phyloP scores from a whole-genome alignment of 2,329 filamentous ascomycete genomes.

The Phoma sp. region DNA sequence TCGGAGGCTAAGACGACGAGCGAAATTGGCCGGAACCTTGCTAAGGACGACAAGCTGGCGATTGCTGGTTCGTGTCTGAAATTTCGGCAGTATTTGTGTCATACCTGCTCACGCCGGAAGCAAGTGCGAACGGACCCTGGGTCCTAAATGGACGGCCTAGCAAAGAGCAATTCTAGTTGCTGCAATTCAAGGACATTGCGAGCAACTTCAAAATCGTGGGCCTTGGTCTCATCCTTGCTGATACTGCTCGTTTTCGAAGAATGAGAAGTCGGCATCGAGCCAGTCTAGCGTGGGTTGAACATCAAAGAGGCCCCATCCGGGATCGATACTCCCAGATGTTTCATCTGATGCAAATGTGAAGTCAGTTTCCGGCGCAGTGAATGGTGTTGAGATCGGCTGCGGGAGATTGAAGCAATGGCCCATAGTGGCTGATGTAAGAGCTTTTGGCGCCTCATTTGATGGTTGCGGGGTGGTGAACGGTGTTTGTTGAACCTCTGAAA shows the following conservation, averaged over 20 bases:
- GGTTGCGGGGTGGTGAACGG: background rate
- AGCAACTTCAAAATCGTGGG: too few relatives aligned
- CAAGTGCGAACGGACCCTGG: too few relatives aligned
- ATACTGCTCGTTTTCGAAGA: slow-evolving; percentile 14
- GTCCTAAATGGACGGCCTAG: too few relatives aligned
- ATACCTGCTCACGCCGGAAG: background rate
- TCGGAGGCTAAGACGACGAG: background rate
- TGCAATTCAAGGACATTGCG: too few relatives aligned
- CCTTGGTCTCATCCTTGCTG: background rate
- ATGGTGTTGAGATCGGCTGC: background rate
- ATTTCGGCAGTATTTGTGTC: background rate
- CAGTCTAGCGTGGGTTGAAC: slow-evolving; percentile 31
- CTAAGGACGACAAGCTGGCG: too few relatives aligned
- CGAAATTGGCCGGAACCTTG: background rate
- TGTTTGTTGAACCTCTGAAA: background rate
- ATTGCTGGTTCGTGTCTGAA: too few relatives aligned
- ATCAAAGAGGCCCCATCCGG: slow-evolving; percentile 28
- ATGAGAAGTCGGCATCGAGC: slow-evolving; percentile 31
- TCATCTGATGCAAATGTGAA: background rate
- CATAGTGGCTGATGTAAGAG: background rate
- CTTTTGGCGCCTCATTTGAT: background rate
- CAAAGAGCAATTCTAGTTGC: too few relatives aligned
- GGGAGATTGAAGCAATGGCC: background rate
- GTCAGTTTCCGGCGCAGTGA: background rate
- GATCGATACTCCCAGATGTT: slow-evolving; percentile 2